Evolutionary conservation across 1,284 basidiomycete genomes (phyloP).

Genomic region (Rhodofomes roseus): DNA sequence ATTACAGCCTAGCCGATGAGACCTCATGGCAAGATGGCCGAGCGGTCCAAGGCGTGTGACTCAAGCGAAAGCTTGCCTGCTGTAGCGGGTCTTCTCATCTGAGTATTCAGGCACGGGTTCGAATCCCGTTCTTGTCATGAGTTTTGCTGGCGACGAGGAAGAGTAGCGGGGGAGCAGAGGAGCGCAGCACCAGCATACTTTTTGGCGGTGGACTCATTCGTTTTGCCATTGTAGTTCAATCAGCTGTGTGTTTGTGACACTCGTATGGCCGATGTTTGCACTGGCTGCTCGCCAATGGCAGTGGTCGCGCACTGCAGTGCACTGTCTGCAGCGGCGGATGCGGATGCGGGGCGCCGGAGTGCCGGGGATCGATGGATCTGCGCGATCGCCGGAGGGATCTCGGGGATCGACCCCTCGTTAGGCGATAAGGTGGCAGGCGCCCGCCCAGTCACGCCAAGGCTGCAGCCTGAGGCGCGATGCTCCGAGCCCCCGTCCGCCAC

Average conservation of each 20-base stretch:
- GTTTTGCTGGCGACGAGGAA: too few species aligned
- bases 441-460: background rate
- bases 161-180: too few species aligned
- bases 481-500: background rate
- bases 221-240: too few species aligned
- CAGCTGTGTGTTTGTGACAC: too few species aligned
- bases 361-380: background rate
- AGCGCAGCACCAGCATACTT: too few species aligned
- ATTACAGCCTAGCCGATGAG: too few species aligned
- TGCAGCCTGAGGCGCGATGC: background rate
- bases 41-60: conserved; percentile 23
- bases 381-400: conserved; percentile 2
- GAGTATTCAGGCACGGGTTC: conserved; percentile 36
- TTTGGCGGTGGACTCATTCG: too few species aligned
- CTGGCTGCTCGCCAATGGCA: too few species aligned
- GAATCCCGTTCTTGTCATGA: conserved; percentile 38
- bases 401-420: background rate
- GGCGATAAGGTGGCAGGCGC: background rate
- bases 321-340: too few species aligned
- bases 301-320: too few species aligned
- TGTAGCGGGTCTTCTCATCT: conserved; percentile 34
- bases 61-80: conserved; percentile 10
- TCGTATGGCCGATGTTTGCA: too few species aligned
- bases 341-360: background rate
- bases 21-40: conserved; percentile 13